Evolutionary conservation across 495 filamentous ascomycete species (phyloP).

Genomic region (Massariosphaeria phaeospora): DNA sequence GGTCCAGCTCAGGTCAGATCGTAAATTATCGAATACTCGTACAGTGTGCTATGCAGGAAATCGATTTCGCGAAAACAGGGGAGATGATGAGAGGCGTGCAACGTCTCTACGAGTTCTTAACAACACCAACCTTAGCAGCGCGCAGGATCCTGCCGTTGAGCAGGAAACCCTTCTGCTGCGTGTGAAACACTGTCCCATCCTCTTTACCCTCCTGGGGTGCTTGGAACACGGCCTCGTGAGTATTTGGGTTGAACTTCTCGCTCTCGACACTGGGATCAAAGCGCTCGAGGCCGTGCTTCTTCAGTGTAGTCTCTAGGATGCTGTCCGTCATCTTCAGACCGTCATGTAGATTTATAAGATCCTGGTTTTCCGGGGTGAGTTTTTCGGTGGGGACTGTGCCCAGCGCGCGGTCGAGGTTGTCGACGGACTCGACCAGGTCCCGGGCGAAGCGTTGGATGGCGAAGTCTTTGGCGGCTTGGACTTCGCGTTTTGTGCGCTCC

Average conservation of each 20-base stretch:
- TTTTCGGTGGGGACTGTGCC: conserved; percentile 68
- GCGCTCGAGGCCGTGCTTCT: conserved; percentile 90
- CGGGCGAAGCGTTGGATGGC: conserved; percentile 92
- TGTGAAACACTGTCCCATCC: conserved; percentile 83
- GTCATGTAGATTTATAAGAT: conserved; percentile 74
- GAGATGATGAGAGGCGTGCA: background rate
- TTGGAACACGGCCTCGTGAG: conserved; percentile 95
- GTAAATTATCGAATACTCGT: too few species aligned
- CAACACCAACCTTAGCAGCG: conserved; percentile 92
- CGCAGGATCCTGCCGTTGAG: conserved; percentile 85
- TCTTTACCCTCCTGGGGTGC: conserved; percentile 76
- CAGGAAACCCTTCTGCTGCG: conserved; percentile 90
- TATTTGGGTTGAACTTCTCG: conserved; percentile 84
- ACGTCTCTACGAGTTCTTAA: conserved; percentile 54
- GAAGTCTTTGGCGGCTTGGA: conserved; percentile 77
- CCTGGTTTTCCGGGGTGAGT: conserved; percentile 55
- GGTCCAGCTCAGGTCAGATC: too few species aligned
- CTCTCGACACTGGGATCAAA: conserved; percentile 65
- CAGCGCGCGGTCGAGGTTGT: conserved; percentile 94
- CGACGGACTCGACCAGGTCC: conserved; percentile 88
- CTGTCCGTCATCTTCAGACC: conserved; percentile 91
- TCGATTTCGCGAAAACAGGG: too few species aligned
- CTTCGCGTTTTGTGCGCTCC: conserved; percentile 86
- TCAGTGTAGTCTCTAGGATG: conserved; percentile 80
- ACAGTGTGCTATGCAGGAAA: conserved; percentile 2